phyloP scores from a whole-genome alignment of 352 stramenopile species.

The Globisporangium takayamanum region DNA sequence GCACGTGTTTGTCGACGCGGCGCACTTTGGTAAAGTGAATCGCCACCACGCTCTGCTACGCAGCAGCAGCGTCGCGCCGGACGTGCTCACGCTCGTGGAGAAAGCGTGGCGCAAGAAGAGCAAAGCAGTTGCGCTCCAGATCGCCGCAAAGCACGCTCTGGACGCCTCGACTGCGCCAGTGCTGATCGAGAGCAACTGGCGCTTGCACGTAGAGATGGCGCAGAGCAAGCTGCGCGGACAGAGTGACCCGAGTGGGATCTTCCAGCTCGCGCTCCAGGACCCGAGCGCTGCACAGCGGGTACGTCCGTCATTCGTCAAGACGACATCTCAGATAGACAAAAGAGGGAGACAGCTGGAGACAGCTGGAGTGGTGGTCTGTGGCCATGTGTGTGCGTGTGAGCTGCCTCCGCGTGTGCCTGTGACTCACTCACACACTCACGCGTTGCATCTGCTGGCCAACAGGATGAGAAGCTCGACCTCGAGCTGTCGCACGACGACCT shows the following conservation, averaged over 20 bases:
- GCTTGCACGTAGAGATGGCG: constrained; percentile 49
- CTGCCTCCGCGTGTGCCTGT: no score
- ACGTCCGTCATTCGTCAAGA: neutral
- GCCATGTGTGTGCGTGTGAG: no score
- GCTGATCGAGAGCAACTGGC: constrained; percentile 40
- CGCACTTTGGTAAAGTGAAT: constrained; percentile 34
- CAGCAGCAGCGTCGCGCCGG: constrained; percentile 14
- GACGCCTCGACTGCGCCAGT: neutral
- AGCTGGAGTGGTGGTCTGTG: no score
- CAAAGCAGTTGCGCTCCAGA: constrained; percentile 1
- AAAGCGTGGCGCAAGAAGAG: constrained; percentile 65
- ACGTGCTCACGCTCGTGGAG: constrained; percentile 29
- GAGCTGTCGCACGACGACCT: constrained; percentile 57
- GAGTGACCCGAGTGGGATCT: constrained; percentile 41
- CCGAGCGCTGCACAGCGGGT: neutral
- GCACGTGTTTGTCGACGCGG: constrained; percentile 34
- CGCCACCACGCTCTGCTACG: constrained; percentile 19
- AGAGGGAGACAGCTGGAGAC: no score
- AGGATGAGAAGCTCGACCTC: constrained; percentile 46
- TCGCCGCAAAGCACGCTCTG: constrained; percentile 12
- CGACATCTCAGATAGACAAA: no score
- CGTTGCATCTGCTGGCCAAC: neutral
- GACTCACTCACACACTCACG: neutral
- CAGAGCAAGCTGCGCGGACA: constrained; percentile 30
- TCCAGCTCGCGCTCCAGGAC: constrained; percentile 37